Conservation (phyloP, 2,329 filamentous ascomycete genomes). For the Ustulina deusta region DNA sequence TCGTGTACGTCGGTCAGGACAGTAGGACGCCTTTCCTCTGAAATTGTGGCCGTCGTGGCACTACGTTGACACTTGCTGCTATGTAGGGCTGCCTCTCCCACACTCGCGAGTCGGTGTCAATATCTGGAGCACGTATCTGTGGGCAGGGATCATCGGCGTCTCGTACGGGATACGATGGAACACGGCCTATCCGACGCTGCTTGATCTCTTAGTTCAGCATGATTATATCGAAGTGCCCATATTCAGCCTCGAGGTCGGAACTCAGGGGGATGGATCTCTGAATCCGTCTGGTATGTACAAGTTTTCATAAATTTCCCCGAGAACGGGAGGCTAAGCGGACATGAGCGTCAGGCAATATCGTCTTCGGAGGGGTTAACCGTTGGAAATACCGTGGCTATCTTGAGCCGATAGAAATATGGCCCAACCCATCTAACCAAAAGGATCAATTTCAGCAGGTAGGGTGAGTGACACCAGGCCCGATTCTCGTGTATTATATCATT, state of each 20-base stretch:
- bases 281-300: conserved; percentile 43
- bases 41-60: not conserved
- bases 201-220: conserved; percentile 52
- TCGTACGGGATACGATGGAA: conserved; percentile 53
- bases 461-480: conserved; percentile 41
- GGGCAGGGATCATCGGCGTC: conserved; percentile 54
- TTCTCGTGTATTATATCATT: not conserved
- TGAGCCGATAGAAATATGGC: conserved; percentile 52
- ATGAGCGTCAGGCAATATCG: conserved; percentile 49
- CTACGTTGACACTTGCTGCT: not conserved
- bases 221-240: conserved; percentile 53
- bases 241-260: conserved; percentile 54
- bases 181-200: conserved; percentile 52
- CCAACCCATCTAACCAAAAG: conserved; percentile 52
- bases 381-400: conserved; percentile 57
- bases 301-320: too few relatives aligned
- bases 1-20: conserved; percentile 49
- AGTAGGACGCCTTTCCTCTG: conserved; percentile 28
- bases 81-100: conserved; percentile 50
- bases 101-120: conserved; percentile 53
- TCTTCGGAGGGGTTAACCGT: conserved; percentile 62
- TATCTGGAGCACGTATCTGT: conserved; percentile 53
- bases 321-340: not conserved
- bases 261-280: conserved; percentile 49
- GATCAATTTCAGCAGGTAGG: conserved; percentile 50